Evolutionary conservation across 2,329 filamentous ascomycete genomes (phyloP), one percentile per base, ranked within the genome.

Genomic region (Talaromyces islandicus): DNA sequence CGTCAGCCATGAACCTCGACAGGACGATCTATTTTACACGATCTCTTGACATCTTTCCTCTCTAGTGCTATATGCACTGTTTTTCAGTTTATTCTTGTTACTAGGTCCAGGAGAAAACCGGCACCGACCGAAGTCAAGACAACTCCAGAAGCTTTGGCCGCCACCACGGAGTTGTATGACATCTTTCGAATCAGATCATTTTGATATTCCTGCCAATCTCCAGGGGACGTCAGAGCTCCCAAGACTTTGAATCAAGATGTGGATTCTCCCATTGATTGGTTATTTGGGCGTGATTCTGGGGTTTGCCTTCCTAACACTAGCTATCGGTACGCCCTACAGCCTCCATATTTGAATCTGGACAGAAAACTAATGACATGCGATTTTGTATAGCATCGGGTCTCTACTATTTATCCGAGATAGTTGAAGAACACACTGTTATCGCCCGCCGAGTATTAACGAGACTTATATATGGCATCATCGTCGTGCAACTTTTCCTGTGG

Each of bases 391-490:
- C 94, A 43, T 97, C 92, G n/a, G 94, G 94, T 41, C 86, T 99
- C 27, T 99, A 99, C 80, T 99, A 99, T 75, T 88, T 99, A 58
- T 97, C 93, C 25, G 94, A 99, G 75, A 87, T 97, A 14, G 94
- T 99, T 63, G 94, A 99, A 78, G 94, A 99, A 75, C 93, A 99
- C 73, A 97, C 93, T 4, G 93, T 97, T 11, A 77, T 96, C 64
- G 90, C 92, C 12, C 96, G 96, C 73, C 90, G 88, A 60, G 80
- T 97, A n/a, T 82, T 99, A 57, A 89, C 85, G 35, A 87, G 86
- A 48, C 81, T 97, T 59, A 97, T 97, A 69, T 96, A 96, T 78
- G 80, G 78, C 63, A 86, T 96, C 65, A 88, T 97, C 63, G 83
- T 69, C 30, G 73, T 92, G 7, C 93, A 97, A 73, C 63, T 86